Conservation (phyloP, 768 basidiomycete genomes). For the Lentinula sp. region DNA sequence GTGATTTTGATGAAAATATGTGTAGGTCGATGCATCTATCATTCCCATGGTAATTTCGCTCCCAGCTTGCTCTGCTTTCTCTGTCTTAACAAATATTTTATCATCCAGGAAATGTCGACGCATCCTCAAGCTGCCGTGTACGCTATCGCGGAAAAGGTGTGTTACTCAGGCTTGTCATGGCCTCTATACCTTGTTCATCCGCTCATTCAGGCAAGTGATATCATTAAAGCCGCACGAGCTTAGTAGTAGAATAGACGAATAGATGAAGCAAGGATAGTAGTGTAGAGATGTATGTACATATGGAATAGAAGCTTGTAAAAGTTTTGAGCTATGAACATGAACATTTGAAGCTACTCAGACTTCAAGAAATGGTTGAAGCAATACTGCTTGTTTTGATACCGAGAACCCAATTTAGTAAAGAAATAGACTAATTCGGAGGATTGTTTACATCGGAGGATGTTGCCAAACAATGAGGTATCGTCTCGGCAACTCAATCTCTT, state of each 20-base stretch:
- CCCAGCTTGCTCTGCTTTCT: neutral
- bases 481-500: neutral
- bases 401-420: neutral
- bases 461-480: neutral
- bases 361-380: too few relatives aligned
- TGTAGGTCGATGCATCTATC: neutral
- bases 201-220: neutral
- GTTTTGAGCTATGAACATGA: too few relatives aligned
- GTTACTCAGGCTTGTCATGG: neutral
- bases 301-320: too few relatives aligned
- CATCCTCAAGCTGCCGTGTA: slow-evolving; percentile 4
- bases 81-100: neutral
- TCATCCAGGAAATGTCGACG: neutral
- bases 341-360: too few relatives aligned
- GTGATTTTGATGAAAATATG: neutral
- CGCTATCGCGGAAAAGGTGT: slow-evolving; percentile 4
- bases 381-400: too few relatives aligned
- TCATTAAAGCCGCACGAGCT: neutral
- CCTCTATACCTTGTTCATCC: neutral
- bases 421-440: neutral
- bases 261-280: too few relatives aligned
- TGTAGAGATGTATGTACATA: too few relatives aligned
- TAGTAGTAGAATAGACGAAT: neutral
- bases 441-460: neutral
- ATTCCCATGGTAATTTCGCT: neutral